Base-by-base conservation (phyloP, 768 basidiomycete species). In the Hebeloma cylindrosporum region DNA sequence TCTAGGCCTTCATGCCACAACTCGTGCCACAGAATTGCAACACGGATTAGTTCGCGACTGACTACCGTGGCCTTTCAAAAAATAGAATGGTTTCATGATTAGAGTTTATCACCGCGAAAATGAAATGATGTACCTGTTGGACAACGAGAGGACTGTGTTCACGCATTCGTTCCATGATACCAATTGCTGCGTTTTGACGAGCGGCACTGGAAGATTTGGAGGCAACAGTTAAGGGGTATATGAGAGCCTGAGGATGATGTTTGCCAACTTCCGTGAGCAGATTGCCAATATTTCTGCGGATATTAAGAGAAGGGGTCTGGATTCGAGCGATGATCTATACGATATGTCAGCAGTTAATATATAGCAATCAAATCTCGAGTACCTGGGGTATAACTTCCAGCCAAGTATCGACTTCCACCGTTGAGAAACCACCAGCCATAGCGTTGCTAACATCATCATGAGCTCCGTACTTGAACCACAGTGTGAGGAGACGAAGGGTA, bases 1-100 rank as follows among this genome's bases (percentile, higher is more conserved):
- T 99, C 96, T 16, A 99, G 73, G 13, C 92, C 93, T 68, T 99
- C 96, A 57, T 97, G 93, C 96, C 96, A 99, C 51, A 93, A 72
- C 63, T 99, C 96, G 56, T 98, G 94, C 96, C 96, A 99, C 8
- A 99, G 72, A 48, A 99, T 98, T 5, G 96, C 95, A 5, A 98
- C 91, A 14, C 96, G 85, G 47, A 98, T 97, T 27, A 99, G 77
- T 62, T 99, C 96, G 22, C 88, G 83, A 60, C 91, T 91, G 64
- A 99, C 92, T 18, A 95, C 61, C 34, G 85, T 70, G 7, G 93
- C 94, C 82, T 93, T 28, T 35, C 50, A 17, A 18, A 34, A n/a
- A 16, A n/a, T n/a, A 29, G 32, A 33, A 9, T 43, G 34, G n/a
- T 18, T 34, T 29, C 16, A 33, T n/a, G n/a, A 20, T 31, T 7